phyloP scores from a whole-genome alignment of 108 stramenopile species.

The Thalassiosira profunda region DNA sequence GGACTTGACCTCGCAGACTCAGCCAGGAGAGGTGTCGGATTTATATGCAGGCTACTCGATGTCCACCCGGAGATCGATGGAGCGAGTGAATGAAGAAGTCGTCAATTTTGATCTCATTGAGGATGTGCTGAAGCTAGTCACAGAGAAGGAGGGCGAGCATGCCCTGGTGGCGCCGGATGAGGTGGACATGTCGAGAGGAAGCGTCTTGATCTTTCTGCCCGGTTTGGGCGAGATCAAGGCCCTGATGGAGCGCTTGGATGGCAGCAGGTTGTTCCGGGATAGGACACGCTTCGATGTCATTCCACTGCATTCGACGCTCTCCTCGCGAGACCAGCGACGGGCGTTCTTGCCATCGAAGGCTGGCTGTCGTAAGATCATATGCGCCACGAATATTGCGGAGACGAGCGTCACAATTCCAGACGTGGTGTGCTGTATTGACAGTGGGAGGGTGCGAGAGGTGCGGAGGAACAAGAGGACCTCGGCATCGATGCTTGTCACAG shows the following conservation, averaged over 20 bases:
- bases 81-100: constrained; percentile 71
- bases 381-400: constrained; percentile 95
- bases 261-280: constrained; percentile 55
- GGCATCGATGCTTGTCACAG: constrained; percentile 72
- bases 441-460: constrained; percentile 84
- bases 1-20: constrained; percentile 28
- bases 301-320: constrained; percentile 78
- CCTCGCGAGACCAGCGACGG: constrained; percentile 71
- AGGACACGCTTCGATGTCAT: constrained; percentile 55
- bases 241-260: constrained; percentile 68
- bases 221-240: constrained; percentile 94
- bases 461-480: constrained; percentile 65
- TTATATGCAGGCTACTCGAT: constrained; percentile 66
- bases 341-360: constrained; percentile 56
- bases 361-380: constrained; percentile 82
- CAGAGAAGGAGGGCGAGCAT: constrained; percentile 33
- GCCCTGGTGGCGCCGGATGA: constrained; percentile 51
- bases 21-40: constrained; percentile 48
- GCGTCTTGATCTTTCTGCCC: constrained; percentile 92
- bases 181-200: constrained; percentile 51
- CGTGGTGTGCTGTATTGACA: constrained; percentile 84
- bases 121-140: constrained; percentile 64
- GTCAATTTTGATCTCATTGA: constrained; percentile 84
- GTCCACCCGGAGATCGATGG: constrained; percentile 72
- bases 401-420: constrained; percentile 97